These are phyloP conservation scores for Aspergillus asperescens DNA, from an alignment of 495 filamentous ascomycete species.

Conservation along the genomic window DNA sequence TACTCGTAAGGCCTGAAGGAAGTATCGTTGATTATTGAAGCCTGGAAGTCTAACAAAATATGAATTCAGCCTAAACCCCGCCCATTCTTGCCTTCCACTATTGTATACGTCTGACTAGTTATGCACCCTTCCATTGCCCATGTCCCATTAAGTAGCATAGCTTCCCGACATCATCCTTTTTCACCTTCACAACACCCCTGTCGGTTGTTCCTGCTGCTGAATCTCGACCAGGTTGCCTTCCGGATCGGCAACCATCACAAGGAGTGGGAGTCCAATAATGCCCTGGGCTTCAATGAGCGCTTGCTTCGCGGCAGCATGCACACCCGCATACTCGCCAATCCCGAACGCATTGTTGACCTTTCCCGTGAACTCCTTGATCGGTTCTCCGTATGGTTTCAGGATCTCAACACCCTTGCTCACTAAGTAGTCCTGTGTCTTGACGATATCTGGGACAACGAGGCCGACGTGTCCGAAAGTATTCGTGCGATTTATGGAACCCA, in stretches of 20 bases:
- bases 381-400: constrained; percentile 1
- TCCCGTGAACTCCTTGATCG: not conserved
- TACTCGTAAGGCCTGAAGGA: too few species aligned
- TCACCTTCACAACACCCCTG: not conserved
- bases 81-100: too few species aligned
- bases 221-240: constrained; percentile 12
- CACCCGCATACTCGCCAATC: constrained; percentile 6
- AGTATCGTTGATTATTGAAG: too few species aligned
- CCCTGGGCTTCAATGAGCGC: constrained; percentile 4
- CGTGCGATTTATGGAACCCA: not conserved
- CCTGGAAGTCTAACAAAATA: too few species aligned
- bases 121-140: not conserved
- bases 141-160: not conserved
- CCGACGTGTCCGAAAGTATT: constrained; percentile 8
- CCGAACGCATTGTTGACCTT: constrained; percentile 7
- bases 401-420: not conserved
- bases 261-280: not conserved
- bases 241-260: constrained; percentile 2
- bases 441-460: constrained; percentile 5
- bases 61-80: not conserved
- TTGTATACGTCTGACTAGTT: not conserved
- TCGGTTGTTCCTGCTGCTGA: constrained; percentile 5
- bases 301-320: constrained; percentile 6
- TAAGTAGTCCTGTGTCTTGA: constrained; percentile 7
- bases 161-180: not conserved